Evolutionary conservation across 2,329 filamentous ascomycete genomes (phyloP), one percentile per base, ranked within the genome.

Genomic region (Tolypocladium endophyticum): DNA sequence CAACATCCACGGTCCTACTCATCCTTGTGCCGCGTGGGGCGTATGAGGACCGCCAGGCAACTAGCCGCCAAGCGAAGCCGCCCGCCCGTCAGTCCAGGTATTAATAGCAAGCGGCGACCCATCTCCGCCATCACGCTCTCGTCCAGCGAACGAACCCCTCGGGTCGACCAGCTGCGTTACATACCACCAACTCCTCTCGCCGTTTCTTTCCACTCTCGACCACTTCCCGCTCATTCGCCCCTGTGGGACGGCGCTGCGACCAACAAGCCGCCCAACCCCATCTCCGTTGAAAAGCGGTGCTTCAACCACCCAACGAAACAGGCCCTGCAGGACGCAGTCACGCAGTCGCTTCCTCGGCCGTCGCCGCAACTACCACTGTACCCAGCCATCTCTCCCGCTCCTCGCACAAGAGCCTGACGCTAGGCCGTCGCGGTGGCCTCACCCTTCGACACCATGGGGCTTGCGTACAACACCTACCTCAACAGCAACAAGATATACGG

Each of bases 391-490:
- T 3, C 20, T 35, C 9, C 16, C 28, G 28, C 28, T n/a, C 30
- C 30, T 53, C 50, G 18, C 50, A n/a, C 25, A n/a, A 1, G n/a
- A 2, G n/a, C 18, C 50, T 14, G 11, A n/a, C 30, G 28, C 50
- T 6, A 30, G 30, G 50, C 50, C 50, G 35, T 53, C 50, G 50
- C 18, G 4, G 50, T 35, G 30, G 50, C 50, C 50, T 53, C 18
- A 16, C 11, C 18, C 47, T 39, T 25, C 55, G 54, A 58, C 59
- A 75, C 64, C 59, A 96, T 96, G 92, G 92, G 92, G 66, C 86
- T 97, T 67, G 81, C 87, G 61, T 96, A 96, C 80, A 96, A 96
- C 77, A 87, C 89, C 62, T 97, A 96, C 74, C 87, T 96, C 65
- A 90, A 87, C 74, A 88, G 89, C 71, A 84, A 81, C 75, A 90